These are phyloP conservation scores for Kregervanrija fluxuum DNA, from an alignment of 805 yeast genomes.

Conservation along the genomic window DNA sequence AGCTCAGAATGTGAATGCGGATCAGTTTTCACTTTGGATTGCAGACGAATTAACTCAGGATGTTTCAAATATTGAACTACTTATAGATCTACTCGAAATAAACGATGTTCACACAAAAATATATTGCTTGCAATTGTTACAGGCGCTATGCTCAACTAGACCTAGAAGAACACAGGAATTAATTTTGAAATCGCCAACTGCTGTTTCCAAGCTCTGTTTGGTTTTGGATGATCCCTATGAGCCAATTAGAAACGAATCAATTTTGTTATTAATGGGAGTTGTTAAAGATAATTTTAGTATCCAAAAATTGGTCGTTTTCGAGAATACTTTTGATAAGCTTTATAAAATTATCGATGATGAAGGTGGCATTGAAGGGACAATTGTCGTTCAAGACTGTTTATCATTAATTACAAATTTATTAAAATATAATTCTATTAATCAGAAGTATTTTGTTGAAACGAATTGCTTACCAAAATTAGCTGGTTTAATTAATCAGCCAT, in stretches of 20 bases:
- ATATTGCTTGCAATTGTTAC: conserved; percentile 78
- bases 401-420: conserved; percentile 66
- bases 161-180: conserved; percentile 67
- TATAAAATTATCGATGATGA: conserved; percentile 78
- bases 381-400: conserved; percentile 87
- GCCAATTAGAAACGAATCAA: conserved; percentile 83
- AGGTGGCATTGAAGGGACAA: conserved; percentile 83
- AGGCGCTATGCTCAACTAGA: conserved; percentile 75
- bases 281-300: conserved; percentile 77
- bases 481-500: conserved; percentile 54
- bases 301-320: conserved; percentile 91
- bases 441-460: conserved; percentile 80
- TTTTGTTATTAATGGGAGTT: conserved; percentile 73
- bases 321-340: conserved; percentile 78
- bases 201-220: conserved; percentile 66
- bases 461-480: conserved; percentile 66
- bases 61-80: conserved; percentile 37
- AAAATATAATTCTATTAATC: conserved; percentile 82
- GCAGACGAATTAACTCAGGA: conserved; percentile 85
- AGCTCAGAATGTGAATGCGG: conserved; percentile 49
- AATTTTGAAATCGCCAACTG: conserved; percentile 66
- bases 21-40: conserved; percentile 89
- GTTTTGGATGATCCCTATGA: conserved; percentile 62
- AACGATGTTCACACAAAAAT: conserved; percentile 70
- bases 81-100: conserved; percentile 38